Percentiles rank a stretch among this genome's conserved stretches.
Evolutionary conservation across 2,329 filamentous ascomycete species (phyloP).

Genomic region (Aureobasidium pullulans): DNA sequence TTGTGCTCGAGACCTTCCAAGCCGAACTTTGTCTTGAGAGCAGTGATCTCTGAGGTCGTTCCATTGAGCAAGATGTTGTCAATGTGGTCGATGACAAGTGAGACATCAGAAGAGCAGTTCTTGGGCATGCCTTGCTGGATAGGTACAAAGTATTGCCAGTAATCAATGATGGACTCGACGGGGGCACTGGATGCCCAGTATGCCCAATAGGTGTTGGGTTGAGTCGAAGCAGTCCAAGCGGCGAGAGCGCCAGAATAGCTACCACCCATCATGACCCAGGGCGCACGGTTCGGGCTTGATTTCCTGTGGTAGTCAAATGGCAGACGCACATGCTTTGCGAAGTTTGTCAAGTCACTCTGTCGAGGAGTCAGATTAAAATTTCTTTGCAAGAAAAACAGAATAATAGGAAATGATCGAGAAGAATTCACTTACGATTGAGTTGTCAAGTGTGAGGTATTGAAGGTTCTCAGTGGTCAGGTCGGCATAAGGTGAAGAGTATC

Average conservation of each 20-base stretch:
- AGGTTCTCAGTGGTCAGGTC: constrained; percentile 47
- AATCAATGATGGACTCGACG: constrained; percentile 48
- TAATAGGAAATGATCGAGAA: background rate
- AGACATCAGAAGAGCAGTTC: constrained; percentile 51
- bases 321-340: constrained; percentile 46
- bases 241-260: constrained; percentile 51
- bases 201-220: constrained; percentile 53
- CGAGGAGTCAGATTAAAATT: too few relatives aligned
- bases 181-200: constrained; percentile 52
- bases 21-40: constrained; percentile 47
- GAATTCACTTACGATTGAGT: constrained; percentile 34
- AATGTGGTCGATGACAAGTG: constrained; percentile 46
- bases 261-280: constrained; percentile 51
- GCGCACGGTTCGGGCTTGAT: constrained; percentile 46
- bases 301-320: constrained; percentile 44
- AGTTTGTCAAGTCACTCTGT: constrained; percentile 44
- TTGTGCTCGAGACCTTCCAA: constrained; percentile 43
- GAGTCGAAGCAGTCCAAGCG: constrained; percentile 45
- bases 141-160: constrained; percentile 52
- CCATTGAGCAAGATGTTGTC: constrained; percentile 27
- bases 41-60: constrained; percentile 26
- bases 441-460: constrained; percentile 47
- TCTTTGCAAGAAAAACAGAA: background rate
- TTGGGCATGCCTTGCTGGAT: constrained; percentile 51
- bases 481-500: constrained; percentile 46